Evolutionary conservation across 2,329 filamentous ascomycete genomes (phyloP).

Genomic region (Penicillium fuscoglaucum): DNA sequence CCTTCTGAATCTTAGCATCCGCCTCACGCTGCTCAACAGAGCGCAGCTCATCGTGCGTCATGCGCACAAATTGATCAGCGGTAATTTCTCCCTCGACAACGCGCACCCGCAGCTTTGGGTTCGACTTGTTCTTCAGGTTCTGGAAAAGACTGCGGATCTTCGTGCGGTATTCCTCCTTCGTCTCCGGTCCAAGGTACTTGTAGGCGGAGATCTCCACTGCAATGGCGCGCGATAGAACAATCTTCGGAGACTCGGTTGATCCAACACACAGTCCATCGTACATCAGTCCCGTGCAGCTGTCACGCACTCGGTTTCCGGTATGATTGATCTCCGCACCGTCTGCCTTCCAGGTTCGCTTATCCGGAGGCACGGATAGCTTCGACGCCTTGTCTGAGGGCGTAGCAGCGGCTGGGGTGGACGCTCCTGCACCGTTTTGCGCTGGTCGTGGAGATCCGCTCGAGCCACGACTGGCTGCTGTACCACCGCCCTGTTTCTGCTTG

Average conservation of each 20-base stretch:
- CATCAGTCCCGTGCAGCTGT: constrained; percentile 84
- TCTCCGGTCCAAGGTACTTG: constrained; percentile 68
- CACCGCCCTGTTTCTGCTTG: constrained; percentile 48
- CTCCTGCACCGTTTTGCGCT: constrained; percentile 51
- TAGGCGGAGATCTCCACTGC: constrained; percentile 78
- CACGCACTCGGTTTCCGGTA: constrained; percentile 71
- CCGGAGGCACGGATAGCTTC: constrained; percentile 60
- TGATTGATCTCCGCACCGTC: constrained; percentile 77
- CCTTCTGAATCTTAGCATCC: constrained; percentile 74
- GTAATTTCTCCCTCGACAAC: constrained; percentile 74
- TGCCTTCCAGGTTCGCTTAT: constrained; percentile 78
- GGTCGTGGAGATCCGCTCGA: constrained; percentile 46
- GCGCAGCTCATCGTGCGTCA: constrained; percentile 90
- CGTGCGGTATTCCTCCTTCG: constrained; percentile 70
- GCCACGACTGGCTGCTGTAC: constrained; percentile 40
- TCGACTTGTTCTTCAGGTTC: constrained; percentile 91
- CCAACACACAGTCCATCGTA: constrained; percentile 88
- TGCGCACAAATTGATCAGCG: constrained; percentile 73
- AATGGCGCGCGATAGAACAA: constrained; percentile 65
- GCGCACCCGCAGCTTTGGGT: constrained; percentile 71
- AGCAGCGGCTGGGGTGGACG: constrained; percentile 51
- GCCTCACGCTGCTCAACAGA: constrained; percentile 75
- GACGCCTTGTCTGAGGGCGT: constrained; percentile 51
- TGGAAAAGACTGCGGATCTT: constrained; percentile 92
- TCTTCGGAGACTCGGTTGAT: constrained; percentile 58